phyloP scores from a whole-genome alignment of 2,329 filamentous ascomycete genomes.

The Penicillium sp. region DNA sequence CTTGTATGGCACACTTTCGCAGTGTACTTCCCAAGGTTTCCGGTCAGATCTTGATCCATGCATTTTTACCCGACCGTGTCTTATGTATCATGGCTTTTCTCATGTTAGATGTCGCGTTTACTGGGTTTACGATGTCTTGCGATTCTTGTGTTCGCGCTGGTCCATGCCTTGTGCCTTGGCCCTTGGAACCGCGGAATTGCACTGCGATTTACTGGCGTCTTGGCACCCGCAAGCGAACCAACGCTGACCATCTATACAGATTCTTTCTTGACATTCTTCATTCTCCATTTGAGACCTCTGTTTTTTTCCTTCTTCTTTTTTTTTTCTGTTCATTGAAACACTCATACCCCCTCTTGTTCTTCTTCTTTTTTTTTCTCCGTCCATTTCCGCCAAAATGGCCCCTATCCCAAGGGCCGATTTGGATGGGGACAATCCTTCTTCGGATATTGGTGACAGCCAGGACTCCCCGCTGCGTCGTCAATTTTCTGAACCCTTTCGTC shows the following conservation, averaged over 20 bases:
- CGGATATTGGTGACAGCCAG: conserved; percentile 38
- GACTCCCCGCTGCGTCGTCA: conserved; percentile 40
- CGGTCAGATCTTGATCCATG: conserved; percentile 27
- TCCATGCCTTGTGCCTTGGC: conserved; percentile 11
- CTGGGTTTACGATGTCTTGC: neutral
- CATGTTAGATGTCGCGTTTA: neutral
- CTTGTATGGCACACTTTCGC: conserved; percentile 11
- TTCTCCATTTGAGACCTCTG: conserved; percentile 8
- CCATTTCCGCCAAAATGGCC: conserved; percentile 28
- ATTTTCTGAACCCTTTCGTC: conserved; percentile 40
- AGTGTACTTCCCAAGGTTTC: conserved; percentile 18
- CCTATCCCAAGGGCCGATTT: conserved; percentile 36
- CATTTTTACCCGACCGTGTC: conserved; percentile 30
- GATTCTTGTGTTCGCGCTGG: conserved; percentile 7
- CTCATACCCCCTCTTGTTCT: conserved; percentile 4
- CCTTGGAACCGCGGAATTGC: conserved; percentile 14
- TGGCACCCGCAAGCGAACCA: conserved; percentile 40
- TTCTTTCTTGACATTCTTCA: conserved; percentile 13
- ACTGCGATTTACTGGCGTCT: conserved; percentile 28
- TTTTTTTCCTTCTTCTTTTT: conserved; percentile 3
- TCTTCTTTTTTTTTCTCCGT: conserved; percentile 1
- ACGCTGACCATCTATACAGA: conserved; percentile 34
- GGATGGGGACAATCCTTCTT: conserved; percentile 39
- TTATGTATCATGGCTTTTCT: conserved; percentile 13
- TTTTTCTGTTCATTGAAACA: neutral